These are phyloP conservation scores for Cercis canadensis DNA, from an alignment of 306 rosid genomes.

Conservation along the genomic window DNA sequence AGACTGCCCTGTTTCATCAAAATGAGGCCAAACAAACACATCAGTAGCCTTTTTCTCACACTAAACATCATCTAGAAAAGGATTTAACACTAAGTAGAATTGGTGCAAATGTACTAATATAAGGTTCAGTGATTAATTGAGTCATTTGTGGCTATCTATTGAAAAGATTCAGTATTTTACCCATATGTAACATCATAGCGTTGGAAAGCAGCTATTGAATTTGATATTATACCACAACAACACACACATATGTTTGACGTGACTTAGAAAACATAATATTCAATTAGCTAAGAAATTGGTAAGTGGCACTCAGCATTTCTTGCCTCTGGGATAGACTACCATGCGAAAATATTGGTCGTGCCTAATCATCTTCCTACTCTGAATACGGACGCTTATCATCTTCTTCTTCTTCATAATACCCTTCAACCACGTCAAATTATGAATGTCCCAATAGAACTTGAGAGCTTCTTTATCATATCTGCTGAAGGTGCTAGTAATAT, in stretches of 20 bases:
- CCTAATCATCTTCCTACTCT: conserved; percentile 65
- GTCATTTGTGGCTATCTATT: too few species aligned
- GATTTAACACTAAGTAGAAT: too few species aligned
- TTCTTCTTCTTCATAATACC: conserved; percentile 67
- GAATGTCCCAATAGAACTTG: conserved; percentile 64
- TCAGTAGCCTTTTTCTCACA: too few species aligned
- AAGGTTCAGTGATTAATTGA: too few species aligned
- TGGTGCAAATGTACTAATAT: too few species aligned
- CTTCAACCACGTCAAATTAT: conserved; percentile 66
- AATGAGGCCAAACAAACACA: too few species aligned
- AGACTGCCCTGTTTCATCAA: conserved; percentile 75
- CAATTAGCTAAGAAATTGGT: conserved; percentile 7
- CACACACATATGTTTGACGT: neutral
- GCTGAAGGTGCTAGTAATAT: conserved; percentile 45
- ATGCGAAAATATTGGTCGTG: conserved; percentile 63
- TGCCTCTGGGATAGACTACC: conserved; percentile 81
- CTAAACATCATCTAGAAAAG: too few species aligned
- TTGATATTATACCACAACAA: too few species aligned
- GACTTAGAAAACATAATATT: neutral
- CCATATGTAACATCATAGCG: too few species aligned
- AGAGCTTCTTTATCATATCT: conserved; percentile 63
- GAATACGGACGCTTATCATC: conserved; percentile 63
- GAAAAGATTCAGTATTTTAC: too few species aligned
- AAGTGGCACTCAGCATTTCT: neutral
- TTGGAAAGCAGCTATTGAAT: too few species aligned